A percentile compares a stretch with the other conserved stretches of the same genome.
Evolutionary conservation across 106 monocot species (phyloP).

Genomic region (Acanthochlamys bracteata): DNA sequence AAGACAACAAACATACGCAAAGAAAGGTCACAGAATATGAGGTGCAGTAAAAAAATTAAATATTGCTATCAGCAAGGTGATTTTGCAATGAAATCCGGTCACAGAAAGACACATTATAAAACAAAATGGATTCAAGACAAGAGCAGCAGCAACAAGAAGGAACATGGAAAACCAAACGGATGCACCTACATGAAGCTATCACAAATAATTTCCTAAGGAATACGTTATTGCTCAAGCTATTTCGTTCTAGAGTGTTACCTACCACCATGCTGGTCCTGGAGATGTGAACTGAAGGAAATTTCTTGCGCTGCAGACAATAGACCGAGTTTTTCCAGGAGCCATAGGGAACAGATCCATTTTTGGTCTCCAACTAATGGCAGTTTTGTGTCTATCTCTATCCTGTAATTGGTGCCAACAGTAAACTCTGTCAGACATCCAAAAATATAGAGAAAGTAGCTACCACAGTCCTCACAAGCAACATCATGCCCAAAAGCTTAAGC

Average conservation of each 20-base stretch:
- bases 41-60: too few relatives aligned
- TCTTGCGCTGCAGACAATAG: slow-evolving; percentile 93
- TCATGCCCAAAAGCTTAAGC: too few relatives aligned
- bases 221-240: neutral
- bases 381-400: slow-evolving; percentile 93
- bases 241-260: slow-evolving; percentile 32
- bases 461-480: too few relatives aligned
- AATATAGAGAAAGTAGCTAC: neutral
- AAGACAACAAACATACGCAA: too few relatives aligned
- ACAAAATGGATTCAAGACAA: neutral
- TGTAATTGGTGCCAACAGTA: slow-evolving; percentile 16
- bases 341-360: slow-evolving; percentile 99
- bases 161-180: neutral
- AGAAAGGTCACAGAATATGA: too few relatives aligned
- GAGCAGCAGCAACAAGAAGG: neutral
- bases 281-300: slow-evolving; percentile 84
- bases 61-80: too few relatives aligned
- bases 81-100: too few relatives aligned
- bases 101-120: neutral
- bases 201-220: neutral
- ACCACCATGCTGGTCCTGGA: slow-evolving; percentile 84
- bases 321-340: slow-evolving; percentile 89
- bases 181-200: neutral
- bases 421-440: neutral
- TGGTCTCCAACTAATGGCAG: slow-evolving; percentile 84